Evolutionary conservation across 2,329 filamentous ascomycete genomes (phyloP).

Genomic region (Apiospora arundinis): DNA sequence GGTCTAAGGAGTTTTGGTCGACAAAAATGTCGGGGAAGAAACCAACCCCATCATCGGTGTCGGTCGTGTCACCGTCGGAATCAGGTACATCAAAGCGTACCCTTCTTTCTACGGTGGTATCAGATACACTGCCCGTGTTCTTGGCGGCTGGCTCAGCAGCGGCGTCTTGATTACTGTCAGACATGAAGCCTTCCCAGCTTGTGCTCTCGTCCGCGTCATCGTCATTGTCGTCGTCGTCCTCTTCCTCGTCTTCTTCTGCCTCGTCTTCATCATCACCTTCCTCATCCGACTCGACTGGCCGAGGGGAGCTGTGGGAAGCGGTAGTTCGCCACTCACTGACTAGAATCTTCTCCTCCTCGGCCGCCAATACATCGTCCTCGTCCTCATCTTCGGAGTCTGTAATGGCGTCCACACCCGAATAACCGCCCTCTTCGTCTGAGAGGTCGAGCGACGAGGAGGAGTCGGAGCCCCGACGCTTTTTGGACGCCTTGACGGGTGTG

Average conservation of each 20-base stretch:
- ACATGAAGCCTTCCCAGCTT: slow-evolving; percentile 63
- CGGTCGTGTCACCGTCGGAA: slow-evolving; percentile 70
- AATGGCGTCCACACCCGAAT: slow-evolving; percentile 80
- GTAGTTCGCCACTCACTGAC: slow-evolving; percentile 47
- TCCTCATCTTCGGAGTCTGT: slow-evolving; percentile 80
- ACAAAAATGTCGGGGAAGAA: slow-evolving; percentile 82
- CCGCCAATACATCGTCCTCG: slow-evolving; percentile 77
- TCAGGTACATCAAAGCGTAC: slow-evolving; percentile 77
- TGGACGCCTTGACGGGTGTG: slow-evolving; percentile 49
- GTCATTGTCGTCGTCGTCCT: slow-evolving; percentile 46
- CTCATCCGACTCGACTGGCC: slow-evolving; percentile 52
- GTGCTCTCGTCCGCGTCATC: slow-evolving; percentile 49
- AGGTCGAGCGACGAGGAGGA: slow-evolving; percentile 62
- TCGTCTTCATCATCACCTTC: slow-evolving; percentile 49
- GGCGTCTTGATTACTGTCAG: slow-evolving; percentile 49
- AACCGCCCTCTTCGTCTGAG: slow-evolving; percentile 73
- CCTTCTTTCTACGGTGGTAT: slow-evolving; percentile 57
- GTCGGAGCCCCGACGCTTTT: slow-evolving; percentile 56
- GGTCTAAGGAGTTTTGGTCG: slow-evolving; percentile 75
- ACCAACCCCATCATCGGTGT: slow-evolving; percentile 64
- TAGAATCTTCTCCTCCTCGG: slow-evolving; percentile 79
- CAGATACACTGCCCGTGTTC: slow-evolving; percentile 32
- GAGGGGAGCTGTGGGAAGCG: slow-evolving; percentile 54
- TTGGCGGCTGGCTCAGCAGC: slow-evolving; percentile 46
- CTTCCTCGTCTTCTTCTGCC: slow-evolving; percentile 47